Evolutionary conservation across 2,329 filamentous ascomycete genomes (phyloP).

Genomic region (Ilyonectria destructans): DNA sequence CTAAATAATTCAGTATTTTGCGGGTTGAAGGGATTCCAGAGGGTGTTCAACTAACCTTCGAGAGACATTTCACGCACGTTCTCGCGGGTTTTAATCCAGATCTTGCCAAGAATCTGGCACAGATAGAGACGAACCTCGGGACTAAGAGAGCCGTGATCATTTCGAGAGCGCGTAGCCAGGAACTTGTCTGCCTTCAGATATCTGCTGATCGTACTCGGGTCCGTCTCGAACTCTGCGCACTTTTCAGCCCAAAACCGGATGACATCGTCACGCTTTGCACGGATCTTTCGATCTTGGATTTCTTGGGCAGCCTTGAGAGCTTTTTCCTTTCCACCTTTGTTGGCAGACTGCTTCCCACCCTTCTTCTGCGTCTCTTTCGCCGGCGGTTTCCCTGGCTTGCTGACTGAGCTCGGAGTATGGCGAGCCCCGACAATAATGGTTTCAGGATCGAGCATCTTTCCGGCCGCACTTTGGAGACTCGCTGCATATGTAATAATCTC

Average conservation of each 20-base stretch:
- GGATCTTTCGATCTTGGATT: slow-evolving; percentile 54
- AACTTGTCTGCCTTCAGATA: slow-evolving; percentile 68
- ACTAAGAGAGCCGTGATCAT: slow-evolving; percentile 49
- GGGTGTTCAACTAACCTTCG: slow-evolving; percentile 13
- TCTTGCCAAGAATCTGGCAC: slow-evolving; percentile 52
- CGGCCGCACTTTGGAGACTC: slow-evolving; percentile 76
- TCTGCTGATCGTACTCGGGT: slow-evolving; percentile 58
- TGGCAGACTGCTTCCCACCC: slow-evolving; percentile 56
- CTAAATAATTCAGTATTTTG: slow-evolving; percentile 26
- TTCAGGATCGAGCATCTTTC: slow-evolving; percentile 76
- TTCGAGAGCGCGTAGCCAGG: slow-evolving; percentile 58
- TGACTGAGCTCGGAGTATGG: not conserved
- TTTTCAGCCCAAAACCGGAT: slow-evolving; percentile 62
- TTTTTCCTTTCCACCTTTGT: slow-evolving; percentile 54
- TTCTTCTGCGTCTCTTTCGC: slow-evolving; percentile 7
- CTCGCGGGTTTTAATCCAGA: slow-evolving; percentile 33
- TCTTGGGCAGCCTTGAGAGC: slow-evolving; percentile 54
- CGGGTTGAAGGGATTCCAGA: not conserved
- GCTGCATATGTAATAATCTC: slow-evolving; percentile 80
- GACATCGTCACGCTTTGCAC: slow-evolving; percentile 50
- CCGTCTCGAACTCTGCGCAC: slow-evolving; percentile 64
- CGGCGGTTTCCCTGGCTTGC: slow-evolving; percentile 28
- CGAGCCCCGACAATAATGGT: slow-evolving; percentile 67
- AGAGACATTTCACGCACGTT: slow-evolving; percentile 1
- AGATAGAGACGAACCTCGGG: slow-evolving; percentile 56